phyloP scores from a whole-genome alignment of 805 yeast species.

The Ogataea pignaliae region DNA sequence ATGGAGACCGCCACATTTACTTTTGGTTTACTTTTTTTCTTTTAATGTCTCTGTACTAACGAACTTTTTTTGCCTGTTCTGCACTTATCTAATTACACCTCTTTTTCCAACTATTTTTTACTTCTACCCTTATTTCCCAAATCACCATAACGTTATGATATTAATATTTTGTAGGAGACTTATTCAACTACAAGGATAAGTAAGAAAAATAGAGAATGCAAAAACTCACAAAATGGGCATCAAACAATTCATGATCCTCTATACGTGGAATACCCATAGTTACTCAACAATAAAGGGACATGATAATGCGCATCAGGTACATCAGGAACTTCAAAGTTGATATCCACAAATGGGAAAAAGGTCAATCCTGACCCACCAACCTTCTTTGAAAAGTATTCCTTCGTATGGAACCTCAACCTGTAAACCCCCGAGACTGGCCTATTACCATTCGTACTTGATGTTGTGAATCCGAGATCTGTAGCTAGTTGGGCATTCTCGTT shows the following conservation, averaged over 20 bases:
- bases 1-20: no score
- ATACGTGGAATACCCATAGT: constrained; percentile 86
- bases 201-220: background rate
- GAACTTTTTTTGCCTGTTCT: no score
- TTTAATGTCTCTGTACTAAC: background rate
- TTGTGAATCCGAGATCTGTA: constrained; percentile 10
- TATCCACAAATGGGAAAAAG: constrained; percentile 87
- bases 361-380: constrained; percentile 33
- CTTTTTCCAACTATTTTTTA: no score
- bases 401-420: constrained; percentile 73
- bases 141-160: no score
- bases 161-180: no score
- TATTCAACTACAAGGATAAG: background rate
- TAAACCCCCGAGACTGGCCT: constrained; percentile 53
- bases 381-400: constrained; percentile 49
- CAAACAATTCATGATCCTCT: constrained; percentile 49
- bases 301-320: constrained; percentile 83
- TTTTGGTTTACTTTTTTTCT: background rate
- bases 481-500: constrained; percentile 23
- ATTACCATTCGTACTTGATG: constrained; percentile 2
- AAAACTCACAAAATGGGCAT: background rate
- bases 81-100: no score
- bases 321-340: constrained; percentile 59
- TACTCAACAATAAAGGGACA: constrained; percentile 78
- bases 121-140: no score